Evolutionary conservation across 2,329 filamentous ascomycete species (phyloP), one percentile per base, ranked within the genome.

Genomic region (Stemphylium beticola): DNA sequence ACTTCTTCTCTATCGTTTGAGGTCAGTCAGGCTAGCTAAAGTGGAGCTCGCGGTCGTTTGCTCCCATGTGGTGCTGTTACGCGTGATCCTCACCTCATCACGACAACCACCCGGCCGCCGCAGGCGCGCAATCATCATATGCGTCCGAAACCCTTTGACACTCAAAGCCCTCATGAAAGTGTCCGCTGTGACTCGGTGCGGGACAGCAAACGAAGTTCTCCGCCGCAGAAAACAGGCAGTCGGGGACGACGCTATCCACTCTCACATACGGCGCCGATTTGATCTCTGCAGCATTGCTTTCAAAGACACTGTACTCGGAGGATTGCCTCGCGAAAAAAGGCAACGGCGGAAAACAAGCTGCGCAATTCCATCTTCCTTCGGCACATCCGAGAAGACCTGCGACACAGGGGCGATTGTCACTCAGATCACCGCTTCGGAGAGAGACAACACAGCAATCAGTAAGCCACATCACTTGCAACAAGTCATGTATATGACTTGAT

Each of bases 151-250:
- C 5, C 49, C 43, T 9, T 34, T 31, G 14, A 18, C n/a, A 32
- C 47, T 55, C 32, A 55, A 47, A 44, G 33, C 34, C 24, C 31
- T 54, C 17, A 65, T 66, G 66, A 61, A 59, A 17, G 50, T 39
- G 26, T 53, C 54, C 14, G 55, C 46, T n/a, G 11, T 57, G 15
- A 53, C 56, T 46, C 48, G 49, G 32, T 58, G 43, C 36, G 42
- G 55, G 14, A 38, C 58, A 41, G 56, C 50, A n/a, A 58, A 54
- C 46, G 60, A 60, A 50, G 15, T 58, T 9, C 45, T 64, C 20
- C 56, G 50, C 22, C 50, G 54, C 15, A 49, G 49, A 11, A 52
- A 56, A 12, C 53, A 56, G 32, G 42, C 39, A n/a, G 47, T 55
- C 15, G 26, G 10, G n/a, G 33, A 53, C 14, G 31, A 42, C 32